A percentile compares a stretch with the other conserved stretches of the same genome.
phyloP scores from a whole-genome alignment of 305 asterid species.

The Petunia hybrid region DNA sequence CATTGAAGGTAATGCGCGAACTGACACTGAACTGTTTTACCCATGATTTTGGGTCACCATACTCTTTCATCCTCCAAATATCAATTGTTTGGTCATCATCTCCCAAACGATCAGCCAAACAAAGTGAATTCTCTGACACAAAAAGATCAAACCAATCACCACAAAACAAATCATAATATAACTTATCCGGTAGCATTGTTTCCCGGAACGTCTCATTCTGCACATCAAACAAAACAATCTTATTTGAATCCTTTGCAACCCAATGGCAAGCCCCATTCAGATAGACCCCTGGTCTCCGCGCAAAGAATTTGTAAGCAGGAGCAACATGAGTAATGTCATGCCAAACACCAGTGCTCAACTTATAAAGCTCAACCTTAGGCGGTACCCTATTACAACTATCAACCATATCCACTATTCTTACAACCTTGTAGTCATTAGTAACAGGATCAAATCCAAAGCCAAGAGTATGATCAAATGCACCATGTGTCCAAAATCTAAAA shows the following conservation, averaged over 20 bases:
- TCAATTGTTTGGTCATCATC: constrained; percentile 32
- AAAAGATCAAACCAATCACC: background rate
- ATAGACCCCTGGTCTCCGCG: constrained; percentile 31
- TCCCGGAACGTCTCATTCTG: constrained; percentile 46
- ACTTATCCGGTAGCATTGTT: constrained; percentile 45
- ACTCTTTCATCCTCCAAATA: constrained; percentile 41
- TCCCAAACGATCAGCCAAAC: constrained; percentile 38
- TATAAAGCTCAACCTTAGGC: constrained; percentile 56
- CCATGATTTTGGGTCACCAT: too few relatives aligned
- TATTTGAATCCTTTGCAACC: constrained; percentile 44
- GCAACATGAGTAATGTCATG: constrained; percentile 41
- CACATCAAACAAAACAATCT: constrained; percentile 52
- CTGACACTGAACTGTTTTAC: too few relatives aligned
- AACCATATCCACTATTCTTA: constrained; percentile 50
- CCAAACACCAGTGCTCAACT: constrained; percentile 56
- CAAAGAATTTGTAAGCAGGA: constrained; percentile 36
- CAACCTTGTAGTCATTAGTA: constrained; percentile 50
- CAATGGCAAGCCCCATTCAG: constrained; percentile 54
- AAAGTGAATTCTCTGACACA: constrained; percentile 36
- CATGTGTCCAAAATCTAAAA: constrained; percentile 43
- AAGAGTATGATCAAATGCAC: constrained; percentile 46
- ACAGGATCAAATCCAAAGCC: constrained; percentile 58
- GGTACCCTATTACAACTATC: background rate
- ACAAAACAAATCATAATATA: constrained; percentile 39
- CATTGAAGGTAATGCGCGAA: too few relatives aligned